A percentile compares a stretch with the other conserved stretches of the same genome.
Conservation (phyloP, 2,329 filamentous ascomycete genomes). For the Phaeophleospora eucalypticola region DNA sequence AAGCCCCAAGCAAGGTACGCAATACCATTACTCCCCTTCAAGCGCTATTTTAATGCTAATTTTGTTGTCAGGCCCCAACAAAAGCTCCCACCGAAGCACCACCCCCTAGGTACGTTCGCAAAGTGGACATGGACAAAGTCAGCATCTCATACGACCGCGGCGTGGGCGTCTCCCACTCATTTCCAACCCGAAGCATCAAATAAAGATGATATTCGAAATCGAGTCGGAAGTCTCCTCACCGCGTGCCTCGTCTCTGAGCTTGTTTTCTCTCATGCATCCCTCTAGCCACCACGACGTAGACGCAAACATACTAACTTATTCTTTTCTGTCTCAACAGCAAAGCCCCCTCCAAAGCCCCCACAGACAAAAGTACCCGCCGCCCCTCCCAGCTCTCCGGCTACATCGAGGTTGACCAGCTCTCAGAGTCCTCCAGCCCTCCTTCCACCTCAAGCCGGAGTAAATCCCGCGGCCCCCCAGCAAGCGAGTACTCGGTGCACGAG, state of each 20-base stretch:
- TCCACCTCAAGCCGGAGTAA: constrained; percentile 18
- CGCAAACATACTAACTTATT: too few relatives aligned
- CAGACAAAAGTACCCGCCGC: background rate
- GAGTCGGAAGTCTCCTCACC: too few relatives aligned
- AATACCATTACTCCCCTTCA: constrained; percentile 1
- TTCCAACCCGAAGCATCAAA: background rate
- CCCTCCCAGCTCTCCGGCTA: constrained; percentile 34
- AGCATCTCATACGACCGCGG: background rate
- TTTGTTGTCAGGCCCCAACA: background rate
- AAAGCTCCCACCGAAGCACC: constrained; percentile 18
- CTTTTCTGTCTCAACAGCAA: background rate
- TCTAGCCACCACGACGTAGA: too few relatives aligned
- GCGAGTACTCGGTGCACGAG: constrained; percentile 42
- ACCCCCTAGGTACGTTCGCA: constrained; percentile 7
- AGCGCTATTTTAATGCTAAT: constrained; percentile 4
- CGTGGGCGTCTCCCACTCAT: background rate
- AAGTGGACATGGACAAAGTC: background rate
- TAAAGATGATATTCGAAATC: too few relatives aligned
- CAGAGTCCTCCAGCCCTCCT: constrained; percentile 11
- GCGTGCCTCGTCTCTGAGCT: too few relatives aligned
- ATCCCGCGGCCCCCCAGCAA: constrained; percentile 18
- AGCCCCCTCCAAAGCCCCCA: background rate
- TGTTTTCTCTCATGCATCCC: too few relatives aligned
- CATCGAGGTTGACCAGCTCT: constrained; percentile 39
- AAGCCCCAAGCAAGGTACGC: background rate